Conservation (phyloP, 2,329 filamentous ascomycete species). For the Clarireedia monteithiana region DNA sequence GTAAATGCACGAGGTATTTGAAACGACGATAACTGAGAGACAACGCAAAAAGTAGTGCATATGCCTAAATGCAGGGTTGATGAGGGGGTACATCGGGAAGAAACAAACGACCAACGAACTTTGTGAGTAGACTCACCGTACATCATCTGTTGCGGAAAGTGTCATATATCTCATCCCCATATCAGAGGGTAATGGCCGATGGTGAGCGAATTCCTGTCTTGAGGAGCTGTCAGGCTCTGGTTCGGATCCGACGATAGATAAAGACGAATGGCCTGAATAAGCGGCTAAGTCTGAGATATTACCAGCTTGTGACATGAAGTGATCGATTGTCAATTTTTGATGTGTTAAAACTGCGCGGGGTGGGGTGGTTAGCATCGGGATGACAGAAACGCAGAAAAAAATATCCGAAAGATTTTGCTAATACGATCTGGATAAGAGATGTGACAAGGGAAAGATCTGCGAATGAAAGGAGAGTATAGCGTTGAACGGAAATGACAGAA, state of each 20-base stretch:
- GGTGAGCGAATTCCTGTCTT: constrained; percentile 27
- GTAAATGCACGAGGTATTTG: constrained; percentile 13
- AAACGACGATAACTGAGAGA: constrained; percentile 11
- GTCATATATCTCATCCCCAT: constrained; percentile 31
- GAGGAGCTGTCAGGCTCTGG: constrained; percentile 29
- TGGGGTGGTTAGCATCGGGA: constrained; percentile 16
- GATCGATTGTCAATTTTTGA: constrained; percentile 21
- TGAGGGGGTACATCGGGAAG: constrained; percentile 12
- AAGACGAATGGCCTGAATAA: constrained; percentile 26
- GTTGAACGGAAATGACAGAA: constrained; percentile 4
- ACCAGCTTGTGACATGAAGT: constrained; percentile 32
- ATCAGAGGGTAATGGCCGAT: constrained; percentile 24
- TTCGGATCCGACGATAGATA: constrained; percentile 28
- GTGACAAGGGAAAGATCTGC: not conserved
- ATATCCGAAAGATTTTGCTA: constrained; percentile 1
- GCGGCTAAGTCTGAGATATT: constrained; percentile 29
- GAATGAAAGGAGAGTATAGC: not conserved
- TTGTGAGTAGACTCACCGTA: constrained; percentile 25
- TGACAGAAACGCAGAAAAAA: not conserved
- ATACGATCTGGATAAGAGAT: constrained; percentile 2
- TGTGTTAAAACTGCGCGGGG: constrained; percentile 21
- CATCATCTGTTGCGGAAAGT: constrained; percentile 29
- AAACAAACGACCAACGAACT: constrained; percentile 21
- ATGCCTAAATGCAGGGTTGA: constrained; percentile 24
- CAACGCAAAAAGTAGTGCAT: constrained; percentile 11